Percentiles rank a stretch among this genome's conserved stretches.
Evolutionary conservation across 495 filamentous ascomycete genomes (phyloP).

Genomic region (Penicillium roqueforti): DNA sequence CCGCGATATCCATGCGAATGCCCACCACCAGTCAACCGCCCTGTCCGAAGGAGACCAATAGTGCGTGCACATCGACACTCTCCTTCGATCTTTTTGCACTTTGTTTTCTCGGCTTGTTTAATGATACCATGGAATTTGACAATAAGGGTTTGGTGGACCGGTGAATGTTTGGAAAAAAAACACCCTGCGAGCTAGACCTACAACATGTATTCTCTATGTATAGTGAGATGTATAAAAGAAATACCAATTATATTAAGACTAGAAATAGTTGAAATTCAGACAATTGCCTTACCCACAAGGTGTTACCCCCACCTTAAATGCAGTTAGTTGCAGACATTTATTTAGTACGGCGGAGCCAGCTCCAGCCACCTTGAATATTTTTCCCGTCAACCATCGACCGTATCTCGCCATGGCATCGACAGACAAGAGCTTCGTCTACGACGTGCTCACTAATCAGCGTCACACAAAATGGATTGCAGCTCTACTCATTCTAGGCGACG

Average conservation of each 20-base stretch:
- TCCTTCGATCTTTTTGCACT: constrained; percentile 12
- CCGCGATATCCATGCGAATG: constrained; percentile 16
- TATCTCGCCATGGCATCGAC: constrained; percentile 25
- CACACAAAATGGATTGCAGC: constrained; percentile 63
- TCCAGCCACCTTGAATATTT: constrained; percentile 18
- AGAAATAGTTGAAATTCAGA: background rate
- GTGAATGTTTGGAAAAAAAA: constrained; percentile 10
- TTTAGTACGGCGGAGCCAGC: background rate
- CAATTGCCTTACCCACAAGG: background rate
- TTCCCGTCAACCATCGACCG: constrained; percentile 8
- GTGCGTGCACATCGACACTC: background rate
- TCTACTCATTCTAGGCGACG: constrained; percentile 68
- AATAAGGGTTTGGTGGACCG: constrained; percentile 10
- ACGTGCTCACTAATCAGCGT: constrained; percentile 45
- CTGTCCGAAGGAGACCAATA: constrained; percentile 15
- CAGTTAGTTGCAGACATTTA: background rate
- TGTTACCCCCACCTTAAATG: background rate
- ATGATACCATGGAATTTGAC: constrained; percentile 30
- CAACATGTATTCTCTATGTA: constrained; percentile 11
- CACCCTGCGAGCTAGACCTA: constrained; percentile 8
- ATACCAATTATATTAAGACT: constrained; percentile 1
- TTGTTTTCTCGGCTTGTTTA: constrained; percentile 18
- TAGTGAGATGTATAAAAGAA: constrained; percentile 9
- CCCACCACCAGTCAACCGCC: constrained; percentile 10
- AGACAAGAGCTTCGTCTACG: constrained; percentile 16